These are phyloP conservation scores for Favolaschia claudopus DNA, from an alignment of 768 basidiomycete genomes.

Conservation along the genomic window DNA sequence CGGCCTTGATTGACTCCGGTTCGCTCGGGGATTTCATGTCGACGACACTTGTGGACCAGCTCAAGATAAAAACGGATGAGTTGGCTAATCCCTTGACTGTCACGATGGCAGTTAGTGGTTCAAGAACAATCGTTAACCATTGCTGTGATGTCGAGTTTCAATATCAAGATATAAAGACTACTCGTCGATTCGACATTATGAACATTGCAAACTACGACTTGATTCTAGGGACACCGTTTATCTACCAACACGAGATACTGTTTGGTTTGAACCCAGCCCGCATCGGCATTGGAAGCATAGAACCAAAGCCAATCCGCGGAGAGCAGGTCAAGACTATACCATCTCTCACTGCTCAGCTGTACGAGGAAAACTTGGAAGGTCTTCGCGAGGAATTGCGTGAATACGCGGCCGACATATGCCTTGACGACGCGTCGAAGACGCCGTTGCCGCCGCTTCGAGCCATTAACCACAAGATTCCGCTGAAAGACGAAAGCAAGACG, in stretches of 20 bases:
- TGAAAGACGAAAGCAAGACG: constrained; percentile 34
- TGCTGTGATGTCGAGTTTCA: constrained; percentile 24
- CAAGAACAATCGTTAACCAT: constrained; percentile 35
- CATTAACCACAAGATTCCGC: constrained; percentile 41
- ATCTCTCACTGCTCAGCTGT: not conserved
- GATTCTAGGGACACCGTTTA: constrained; percentile 39
- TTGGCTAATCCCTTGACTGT: constrained; percentile 40
- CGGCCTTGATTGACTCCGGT: constrained; percentile 38
- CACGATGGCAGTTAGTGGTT: constrained; percentile 40
- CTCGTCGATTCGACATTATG: constrained; percentile 35
- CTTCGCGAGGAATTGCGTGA: constrained; percentile 9
- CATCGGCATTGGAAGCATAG: constrained; percentile 8
- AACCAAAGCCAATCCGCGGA: constrained; percentile 8
- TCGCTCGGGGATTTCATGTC: constrained; percentile 42
- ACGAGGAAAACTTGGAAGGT: constrained; percentile 3
- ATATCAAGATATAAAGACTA: constrained; percentile 35
- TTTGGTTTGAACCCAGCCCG: constrained; percentile 23
- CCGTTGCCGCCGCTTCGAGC: constrained; percentile 38
- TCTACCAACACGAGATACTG: constrained; percentile 29
- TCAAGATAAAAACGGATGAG: constrained; percentile 25
- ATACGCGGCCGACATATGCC: constrained; percentile 23
- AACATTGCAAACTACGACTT: constrained; percentile 42
- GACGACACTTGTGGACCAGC: constrained; percentile 36
- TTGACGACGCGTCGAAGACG: constrained; percentile 12
- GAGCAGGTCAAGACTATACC: constrained; percentile 6